Base-by-base conservation (phyloP, 192 early-diverging fungal species). In the Coemansia sp. region DNA sequence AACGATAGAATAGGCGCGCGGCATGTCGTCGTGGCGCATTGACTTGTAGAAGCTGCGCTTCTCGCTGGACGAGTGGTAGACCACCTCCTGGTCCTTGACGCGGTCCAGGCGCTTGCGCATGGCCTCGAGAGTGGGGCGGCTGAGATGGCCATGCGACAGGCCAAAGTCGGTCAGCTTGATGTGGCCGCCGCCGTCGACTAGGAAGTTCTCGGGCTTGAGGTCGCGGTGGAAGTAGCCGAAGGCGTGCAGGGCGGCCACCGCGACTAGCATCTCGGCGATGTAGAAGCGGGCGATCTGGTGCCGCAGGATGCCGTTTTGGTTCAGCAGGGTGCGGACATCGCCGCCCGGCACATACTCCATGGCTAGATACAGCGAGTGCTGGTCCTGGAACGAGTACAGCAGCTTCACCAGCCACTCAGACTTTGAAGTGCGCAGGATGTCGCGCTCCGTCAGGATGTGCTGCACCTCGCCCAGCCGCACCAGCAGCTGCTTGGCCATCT, bases 191-290 rank as follows among this genome's bases (percentile, higher is more conserved):
- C 82, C 70, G 55, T 89, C 88, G 37, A 94, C 69, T 15, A 94
- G 68, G 30, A 93, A 70, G 77, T 94, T 94, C 82, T 92, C 94
- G 29, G 94, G 94, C 70, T 95, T 95, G 54, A 95, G 83, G 74
- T 95, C 94, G 40, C 94, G 83, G 79, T 97, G 93, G 64, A 97
- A 88, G 72, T 91, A 97, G 2, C 94, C 94, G 11, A 97, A 70
- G 40, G 86, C 71, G 68, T 98, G 96, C 23, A 94, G 81, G 36
- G 84, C 89, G 22, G 87, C 82, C 30, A 97, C 90, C 6, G 88
- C 87, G 36, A 93, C 69, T 6, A 88, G 70, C 86, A 93, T 92
- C 78, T 97, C 95, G 9, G 89, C 92, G 36, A 92, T 75, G 67
- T 97, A 97, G 64, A 95, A 96, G 50, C 85, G 83, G 17, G 91